Conservation (phyloP, 2,329 filamentous ascomycete genomes). For the Penicillium sp. region DNA sequence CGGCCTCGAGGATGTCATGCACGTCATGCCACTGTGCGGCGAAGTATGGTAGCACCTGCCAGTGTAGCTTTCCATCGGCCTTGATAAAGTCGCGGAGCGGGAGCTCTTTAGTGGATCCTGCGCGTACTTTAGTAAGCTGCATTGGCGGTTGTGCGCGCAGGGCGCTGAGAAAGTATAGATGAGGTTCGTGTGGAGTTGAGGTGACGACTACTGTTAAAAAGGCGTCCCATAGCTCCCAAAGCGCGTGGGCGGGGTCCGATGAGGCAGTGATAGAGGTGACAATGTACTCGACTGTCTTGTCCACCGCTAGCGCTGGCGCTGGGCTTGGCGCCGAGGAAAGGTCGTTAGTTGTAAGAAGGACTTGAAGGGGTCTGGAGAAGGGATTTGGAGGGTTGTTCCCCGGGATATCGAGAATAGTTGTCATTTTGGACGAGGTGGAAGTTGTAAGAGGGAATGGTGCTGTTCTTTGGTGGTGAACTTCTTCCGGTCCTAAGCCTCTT, state of each 20-base stretch:
- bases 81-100: neutral
- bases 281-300: neutral
- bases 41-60: neutral
- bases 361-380: neutral
- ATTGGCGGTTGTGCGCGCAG: neutral
- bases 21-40: neutral
- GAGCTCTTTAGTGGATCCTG: neutral
- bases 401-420: neutral
- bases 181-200: neutral
- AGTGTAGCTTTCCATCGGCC: neutral
- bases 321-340: neutral
- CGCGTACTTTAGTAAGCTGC: neutral
- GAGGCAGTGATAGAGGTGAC: neutral
- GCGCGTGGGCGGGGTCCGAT: neutral
- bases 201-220: neutral
- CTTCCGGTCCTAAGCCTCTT: too few species aligned
- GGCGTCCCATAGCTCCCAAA: neutral
- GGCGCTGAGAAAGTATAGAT: neutral
- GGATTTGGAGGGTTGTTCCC: neutral
- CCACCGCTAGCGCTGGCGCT: too few species aligned
- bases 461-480: too few species aligned
- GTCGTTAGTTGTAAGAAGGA: neutral
- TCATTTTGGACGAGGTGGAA: neutral
- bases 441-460: neutral
- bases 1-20: neutral